These are phyloP conservation scores for Aspergillus tanneri DNA, from an alignment of 2,329 filamentous ascomycete genomes.

Conservation along the genomic window DNA sequence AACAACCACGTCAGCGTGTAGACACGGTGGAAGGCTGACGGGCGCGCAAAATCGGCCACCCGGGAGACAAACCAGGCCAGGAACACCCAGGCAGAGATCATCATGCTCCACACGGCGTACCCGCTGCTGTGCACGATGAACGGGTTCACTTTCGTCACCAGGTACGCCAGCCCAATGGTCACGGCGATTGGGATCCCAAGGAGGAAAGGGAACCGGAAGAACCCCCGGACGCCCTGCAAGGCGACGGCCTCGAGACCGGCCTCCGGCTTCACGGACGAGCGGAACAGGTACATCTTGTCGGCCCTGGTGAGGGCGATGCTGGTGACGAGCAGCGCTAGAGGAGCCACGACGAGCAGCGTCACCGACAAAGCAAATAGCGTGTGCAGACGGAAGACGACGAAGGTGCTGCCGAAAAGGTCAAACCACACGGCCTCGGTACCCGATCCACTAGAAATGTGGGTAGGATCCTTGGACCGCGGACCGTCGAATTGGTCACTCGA, in stretches of 20 bases:
- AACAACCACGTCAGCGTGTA: slow-evolving; percentile 87
- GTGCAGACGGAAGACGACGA: slow-evolving; percentile 75
- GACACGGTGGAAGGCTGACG: slow-evolving; percentile 79
- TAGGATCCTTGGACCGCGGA: slow-evolving; percentile 51
- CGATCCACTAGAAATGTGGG: slow-evolving; percentile 64
- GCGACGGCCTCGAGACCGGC: slow-evolving; percentile 60
- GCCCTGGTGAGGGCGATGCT: slow-evolving; percentile 66
- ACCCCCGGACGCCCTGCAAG: slow-evolving; percentile 74
- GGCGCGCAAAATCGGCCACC: slow-evolving; percentile 74
- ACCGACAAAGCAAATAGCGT: slow-evolving; percentile 88
- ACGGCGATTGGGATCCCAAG: slow-evolving; percentile 65
- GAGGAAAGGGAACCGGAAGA: slow-evolving; percentile 79
- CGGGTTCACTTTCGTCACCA: slow-evolving; percentile 81
- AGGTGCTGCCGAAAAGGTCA: slow-evolving; percentile 77
- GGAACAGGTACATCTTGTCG: slow-evolving; percentile 88
- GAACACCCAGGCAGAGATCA: slow-evolving; percentile 76
- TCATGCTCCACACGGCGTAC: slow-evolving; percentile 87
- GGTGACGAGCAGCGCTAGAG: slow-evolving; percentile 68
- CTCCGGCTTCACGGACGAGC: slow-evolving; percentile 62
- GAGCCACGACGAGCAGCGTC: slow-evolving; percentile 75
- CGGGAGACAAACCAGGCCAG: slow-evolving; percentile 79
- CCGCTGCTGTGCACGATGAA: slow-evolving; percentile 86
- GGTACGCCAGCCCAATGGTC: slow-evolving; percentile 69
- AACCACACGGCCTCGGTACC: slow-evolving; percentile 83
- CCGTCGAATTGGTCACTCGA: slow-evolving; percentile 66